Evolutionary conservation across 495 filamentous ascomycete genomes (phyloP), one percentile per base, ranked within the genome.

Genomic region (Pseudotulostoma volvatum): DNA sequence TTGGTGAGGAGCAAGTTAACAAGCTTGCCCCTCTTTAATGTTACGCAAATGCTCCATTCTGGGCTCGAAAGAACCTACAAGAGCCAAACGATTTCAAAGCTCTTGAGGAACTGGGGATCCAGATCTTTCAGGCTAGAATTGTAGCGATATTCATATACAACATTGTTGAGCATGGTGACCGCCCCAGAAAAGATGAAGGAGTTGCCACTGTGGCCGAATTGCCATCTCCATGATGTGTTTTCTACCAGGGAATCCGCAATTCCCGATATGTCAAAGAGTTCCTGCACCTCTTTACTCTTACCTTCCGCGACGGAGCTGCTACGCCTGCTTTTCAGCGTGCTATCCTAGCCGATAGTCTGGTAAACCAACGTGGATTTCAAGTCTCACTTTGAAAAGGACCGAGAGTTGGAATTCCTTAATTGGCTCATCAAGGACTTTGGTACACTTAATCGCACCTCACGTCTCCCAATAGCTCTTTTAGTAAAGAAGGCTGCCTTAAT

Each of bases 61-160:
- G 23, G 23, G 23, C 5, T 11, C 23, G 23, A 28, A 28, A 28
- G 11, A 28, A 28, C 11, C 23, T 28, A 28, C 23, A 28, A 11
- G 23, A 28, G 23, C 23, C 23, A 28, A 28, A 28, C 15, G 59
- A 56, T 15, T 51, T 49, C 20, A 53, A 56, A 30, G 48, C 53
- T 1, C 28, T 58, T 0, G 18, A 51, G 32, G 54, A 48, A 1
- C 44, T 62, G 0, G 39, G 48, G 2, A 3, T 38, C 9, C 15
- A 41, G 13, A 30, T 21, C 2, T 28, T 28, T 11, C 23, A 28
- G 11, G 23, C 23, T 28, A 28, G 23, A 28, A 28, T 28, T 11
- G 23, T 28, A 5, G 23, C 23, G 23, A 28, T 28, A 11, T 28
- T 28, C 23, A 28, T 28, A 11, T 11, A 28, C n/a, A n/a, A n/a